Base-by-base conservation (phyloP, 2,329 filamentous ascomycete species). In the Aspergillus quadrilineatus region DNA sequence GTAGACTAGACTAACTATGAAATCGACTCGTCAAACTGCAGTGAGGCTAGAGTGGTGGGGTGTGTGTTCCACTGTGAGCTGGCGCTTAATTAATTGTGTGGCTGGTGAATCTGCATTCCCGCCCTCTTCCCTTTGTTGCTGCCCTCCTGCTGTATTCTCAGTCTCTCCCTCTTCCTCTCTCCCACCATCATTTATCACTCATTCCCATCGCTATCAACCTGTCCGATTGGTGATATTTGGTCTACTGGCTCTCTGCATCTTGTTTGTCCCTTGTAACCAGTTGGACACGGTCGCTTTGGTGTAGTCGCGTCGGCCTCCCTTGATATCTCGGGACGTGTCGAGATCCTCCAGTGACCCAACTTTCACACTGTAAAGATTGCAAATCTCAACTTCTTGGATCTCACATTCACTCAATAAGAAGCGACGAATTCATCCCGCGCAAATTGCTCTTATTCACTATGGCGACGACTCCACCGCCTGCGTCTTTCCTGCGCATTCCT, bases 391-490 rank as follows among this genome's bases (percentile, higher is more conserved):
- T 36, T 58, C 46, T 56, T 58, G 55, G 45, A 50, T 32, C 44
- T 46, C 4, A 10, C 37, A 32, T 32, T 47, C 17, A 15, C 15
- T 36, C 9, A 6, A 41, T 42, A 17, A n/a, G 34, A 17, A 52
- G 42, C 41, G 41, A 22, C 44, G 50, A 53, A 41, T 39, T 41
- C 34, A 15, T 30, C 37, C 28, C 43, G 50, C 50, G 30, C 43
- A 47, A 50, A 32, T 53, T 53, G 37, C 26, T n/a, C 42, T n/a
- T 45, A 32, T 50, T 29, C 56, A 69, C 55, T 50, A 79, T 78
- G 75, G 72, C 76, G 51, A 72, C 76, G 37, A 79, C 77, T 63
- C 77, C 77, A 54, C 77, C 77, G n/a, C 69, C 72, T 36, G 69
- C 70, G 37, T 69, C 70, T 34, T 64, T 61, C 28, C 61, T 76